Evolutionary conservation across 2,329 filamentous ascomycete genomes (phyloP).

Genomic region (Fusarium albidum): DNA sequence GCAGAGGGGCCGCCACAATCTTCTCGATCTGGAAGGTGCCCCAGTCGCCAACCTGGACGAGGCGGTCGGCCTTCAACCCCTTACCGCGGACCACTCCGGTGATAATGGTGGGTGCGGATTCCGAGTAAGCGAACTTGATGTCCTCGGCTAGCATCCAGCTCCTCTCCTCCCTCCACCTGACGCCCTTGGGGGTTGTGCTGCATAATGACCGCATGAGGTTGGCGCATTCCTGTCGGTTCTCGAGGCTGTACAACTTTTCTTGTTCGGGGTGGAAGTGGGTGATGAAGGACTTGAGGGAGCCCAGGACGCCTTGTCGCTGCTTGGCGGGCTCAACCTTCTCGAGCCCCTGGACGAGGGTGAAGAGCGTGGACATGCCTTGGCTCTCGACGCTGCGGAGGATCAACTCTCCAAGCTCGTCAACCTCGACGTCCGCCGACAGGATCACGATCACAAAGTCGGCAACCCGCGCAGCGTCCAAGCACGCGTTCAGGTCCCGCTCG

Average conservation of each 20-base stretch:
- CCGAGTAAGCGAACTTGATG: conserved; percentile 72
- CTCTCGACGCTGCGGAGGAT: conserved; percentile 88
- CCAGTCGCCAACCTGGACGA: conserved; percentile 93
- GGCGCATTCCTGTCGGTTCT: conserved; percentile 87
- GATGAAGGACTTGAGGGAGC: conserved; percentile 90
- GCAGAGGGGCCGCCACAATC: conserved; percentile 79
- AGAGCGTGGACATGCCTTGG: conserved; percentile 93
- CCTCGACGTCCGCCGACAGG: conserved; percentile 82
- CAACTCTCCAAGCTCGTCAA: conserved; percentile 84
- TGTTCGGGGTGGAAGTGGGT: conserved; percentile 93
- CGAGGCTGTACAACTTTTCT: conserved; percentile 89
- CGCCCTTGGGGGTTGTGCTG: conserved; percentile 89
- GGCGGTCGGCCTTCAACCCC: conserved; percentile 85
- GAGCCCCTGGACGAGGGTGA: conserved; percentile 83
- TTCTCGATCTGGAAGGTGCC: conserved; percentile 92
- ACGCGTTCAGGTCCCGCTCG: conserved; percentile 76
- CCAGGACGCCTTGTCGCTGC: conserved; percentile 76
- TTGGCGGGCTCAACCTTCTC: conserved; percentile 82
- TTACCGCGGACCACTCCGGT: conserved; percentile 88
- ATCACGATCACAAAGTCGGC: conserved; percentile 93
- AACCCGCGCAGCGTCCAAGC: conserved; percentile 84
- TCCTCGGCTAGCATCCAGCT: conserved; percentile 96
- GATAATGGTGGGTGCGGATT: conserved; percentile 72
- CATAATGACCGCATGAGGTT: conserved; percentile 92
- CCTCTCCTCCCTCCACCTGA: conserved; percentile 94